Base-by-base conservation (phyloP, 2,329 filamentous ascomycete genomes). In the Talaromyces sp. region DNA sequence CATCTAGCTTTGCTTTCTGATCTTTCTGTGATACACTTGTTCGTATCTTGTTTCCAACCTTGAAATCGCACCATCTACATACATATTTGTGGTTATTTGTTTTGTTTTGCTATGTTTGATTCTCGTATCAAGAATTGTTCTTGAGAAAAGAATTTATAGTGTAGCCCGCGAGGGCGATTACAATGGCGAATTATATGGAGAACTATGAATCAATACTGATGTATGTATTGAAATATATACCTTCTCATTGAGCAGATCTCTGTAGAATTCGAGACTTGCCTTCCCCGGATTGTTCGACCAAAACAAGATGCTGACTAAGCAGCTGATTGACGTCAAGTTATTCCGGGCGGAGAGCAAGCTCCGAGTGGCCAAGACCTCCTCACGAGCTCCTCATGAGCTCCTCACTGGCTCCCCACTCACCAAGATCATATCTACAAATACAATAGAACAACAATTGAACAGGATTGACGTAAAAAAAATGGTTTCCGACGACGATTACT, bases 101-200 rank as follows among this genome's bases (percentile, higher is more conserved):
- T 59, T 43, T 33, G 16, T 31, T 16, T 19, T 37, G 27, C 19
- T 39, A 4, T 43, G 7, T 54, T 65, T 56, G 22, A 14, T 61
- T 45, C 47, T 47, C 31, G n/a, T 35, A 19, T 11, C 56, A 33
- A 59, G 37, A 45, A 31, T 33, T 31, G 37, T 59, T 45, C 39
- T 59, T 59, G 56, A 45, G 24, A 45, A 59, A 43, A 45, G 35
- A 62, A 57, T 39, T 62, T 62, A 65, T 43, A 65, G 59, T 62
- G 60, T 65, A 59, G 64, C 64, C 64, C 64, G 64, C 64, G 41
- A 65, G 64, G 64, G 64, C 59, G 59, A 59, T 59, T 65, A 54
- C 35, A 41, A 63, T 56, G 52, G 52, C 11, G 10, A 56, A 5
- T 22, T 33, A 16, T 52, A 27, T 27, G 48, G 48, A 16, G 3